Evolutionary conservation across 768 basidiomycete genomes (phyloP).

Genomic region (Gyrodon lividus): DNA sequence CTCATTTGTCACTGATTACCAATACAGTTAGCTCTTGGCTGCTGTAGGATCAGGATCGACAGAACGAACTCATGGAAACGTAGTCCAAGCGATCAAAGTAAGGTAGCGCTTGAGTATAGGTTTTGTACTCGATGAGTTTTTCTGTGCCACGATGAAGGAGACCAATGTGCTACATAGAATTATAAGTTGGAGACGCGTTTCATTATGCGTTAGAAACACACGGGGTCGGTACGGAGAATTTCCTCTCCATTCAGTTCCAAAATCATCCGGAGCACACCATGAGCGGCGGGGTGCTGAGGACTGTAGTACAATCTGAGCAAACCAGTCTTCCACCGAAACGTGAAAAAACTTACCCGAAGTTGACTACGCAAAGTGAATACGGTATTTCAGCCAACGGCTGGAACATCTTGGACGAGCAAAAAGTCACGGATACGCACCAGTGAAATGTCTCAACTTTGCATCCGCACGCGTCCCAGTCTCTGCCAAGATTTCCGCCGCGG

Average conservation of each 20-base stretch:
- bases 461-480: constrained; percentile 73
- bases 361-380: constrained; percentile 52
- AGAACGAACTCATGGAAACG: constrained; percentile 91
- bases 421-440: constrained; percentile 51
- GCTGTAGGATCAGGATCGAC: neutral
- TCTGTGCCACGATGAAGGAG: constrained; percentile 97
- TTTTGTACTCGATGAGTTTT: constrained; percentile 99
- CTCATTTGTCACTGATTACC: constrained; percentile 91
- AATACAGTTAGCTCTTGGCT: constrained; percentile 4
- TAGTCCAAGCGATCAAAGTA: constrained; percentile 99
- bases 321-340: neutral
- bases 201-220: constrained; percentile 31
- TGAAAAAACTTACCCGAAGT: constrained; percentile 69
- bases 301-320: constrained; percentile 1
- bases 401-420: neutral
- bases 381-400: constrained; percentile 4
- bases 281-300: constrained; percentile 98
- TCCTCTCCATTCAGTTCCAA: constrained; percentile 97
- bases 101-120: constrained; percentile 93
- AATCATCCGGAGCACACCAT: constrained; percentile 97
- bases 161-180: constrained; percentile 75
- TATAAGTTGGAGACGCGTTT: constrained; percentile 4
- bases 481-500: constrained; percentile 74
- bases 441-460: constrained; percentile 88
- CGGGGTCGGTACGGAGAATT: constrained; percentile 83